These are phyloP conservation scores for Aspergillus cavernicola DNA, from an alignment of 495 filamentous ascomycete genomes.

Conservation along the genomic window DNA sequence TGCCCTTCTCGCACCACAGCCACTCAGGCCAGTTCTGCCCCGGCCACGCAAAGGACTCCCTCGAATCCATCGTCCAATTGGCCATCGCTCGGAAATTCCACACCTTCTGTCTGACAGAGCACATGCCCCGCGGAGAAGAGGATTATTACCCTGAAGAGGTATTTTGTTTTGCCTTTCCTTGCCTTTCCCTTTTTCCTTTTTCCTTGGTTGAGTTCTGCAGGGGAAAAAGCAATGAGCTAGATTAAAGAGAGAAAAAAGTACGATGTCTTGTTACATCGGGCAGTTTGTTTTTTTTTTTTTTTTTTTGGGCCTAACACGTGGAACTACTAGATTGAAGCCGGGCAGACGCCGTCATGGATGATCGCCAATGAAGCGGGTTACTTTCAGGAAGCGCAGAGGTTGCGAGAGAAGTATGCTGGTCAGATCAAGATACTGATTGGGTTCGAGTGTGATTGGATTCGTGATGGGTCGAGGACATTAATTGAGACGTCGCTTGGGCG, in stretches of 20 bases:
- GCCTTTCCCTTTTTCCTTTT: background rate
- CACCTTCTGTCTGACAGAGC: constrained; percentile 89
- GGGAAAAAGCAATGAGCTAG: background rate
- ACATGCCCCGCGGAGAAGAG: constrained; percentile 75
- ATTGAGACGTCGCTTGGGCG: constrained; percentile 56
- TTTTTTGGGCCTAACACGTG: constrained; percentile 1
- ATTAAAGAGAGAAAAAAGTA: background rate
- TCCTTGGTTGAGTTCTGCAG: too few species aligned
- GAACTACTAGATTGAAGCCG: constrained; percentile 34
- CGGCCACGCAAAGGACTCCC: constrained; percentile 74
- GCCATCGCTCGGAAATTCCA: constrained; percentile 77
- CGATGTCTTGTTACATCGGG: background rate
- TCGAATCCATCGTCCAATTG: constrained; percentile 77
- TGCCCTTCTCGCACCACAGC: constrained; percentile 98
- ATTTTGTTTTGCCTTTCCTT: constrained; percentile 11
- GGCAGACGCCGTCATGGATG: constrained; percentile 38
- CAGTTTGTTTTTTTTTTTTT: background rate
- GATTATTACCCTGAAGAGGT: constrained; percentile 97
- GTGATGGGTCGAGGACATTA: constrained; percentile 56
- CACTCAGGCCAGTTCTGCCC: constrained; percentile 97
- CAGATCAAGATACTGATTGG: constrained; percentile 81
- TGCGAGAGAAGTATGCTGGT: constrained; percentile 65
- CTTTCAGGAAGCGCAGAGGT: constrained; percentile 62
- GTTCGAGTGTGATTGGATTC: constrained; percentile 91
- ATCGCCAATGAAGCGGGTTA: constrained; percentile 62